phyloP scores from a whole-genome alignment of 495 filamentous ascomycete genomes.

The Glutinoglossum americanum region DNA sequence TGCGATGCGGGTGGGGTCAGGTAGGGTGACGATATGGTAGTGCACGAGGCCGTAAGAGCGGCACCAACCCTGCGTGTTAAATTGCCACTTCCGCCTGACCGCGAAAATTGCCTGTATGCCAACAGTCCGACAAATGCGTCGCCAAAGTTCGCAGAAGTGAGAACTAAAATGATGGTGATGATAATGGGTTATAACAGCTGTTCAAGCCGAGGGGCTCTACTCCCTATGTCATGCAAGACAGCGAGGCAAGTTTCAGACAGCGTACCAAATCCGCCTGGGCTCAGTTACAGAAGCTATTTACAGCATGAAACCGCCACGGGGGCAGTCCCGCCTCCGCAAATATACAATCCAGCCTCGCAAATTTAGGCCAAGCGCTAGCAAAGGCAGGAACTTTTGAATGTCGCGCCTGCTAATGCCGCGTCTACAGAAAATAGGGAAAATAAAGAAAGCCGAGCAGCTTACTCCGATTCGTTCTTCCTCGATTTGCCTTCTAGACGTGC shows the following conservation, averaged over 20 bases:
- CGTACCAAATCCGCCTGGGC: not conserved
- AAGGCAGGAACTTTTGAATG: too few species aligned
- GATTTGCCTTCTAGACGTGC: constrained; percentile 34
- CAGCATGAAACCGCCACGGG: not conserved
- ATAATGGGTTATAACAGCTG: not conserved
- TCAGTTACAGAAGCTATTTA: not conserved
- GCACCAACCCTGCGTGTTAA: not conserved
- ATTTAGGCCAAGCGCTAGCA: not conserved
- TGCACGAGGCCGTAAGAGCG: not conserved
- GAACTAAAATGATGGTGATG: not conserved
- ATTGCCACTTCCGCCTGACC: not conserved
- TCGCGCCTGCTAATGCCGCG: not conserved
- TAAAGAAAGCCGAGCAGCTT: too few species aligned
- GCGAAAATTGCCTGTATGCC: too few species aligned
- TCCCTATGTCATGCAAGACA: not conserved
- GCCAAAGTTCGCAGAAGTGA: not conserved
- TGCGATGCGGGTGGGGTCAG: not conserved
- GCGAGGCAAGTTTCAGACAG: not conserved
- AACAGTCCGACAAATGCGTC: not conserved
- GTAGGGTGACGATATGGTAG: not conserved
- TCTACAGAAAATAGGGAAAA: too few species aligned
- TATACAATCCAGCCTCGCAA: not conserved
- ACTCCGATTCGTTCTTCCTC: too few species aligned
- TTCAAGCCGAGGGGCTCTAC: not conserved
- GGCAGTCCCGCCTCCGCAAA: not conserved